Evolutionary conservation across 441 rosid genomes (phyloP), one percentile per base, ranked within the genome.

Genomic region (Adansonia gregorii): DNA sequence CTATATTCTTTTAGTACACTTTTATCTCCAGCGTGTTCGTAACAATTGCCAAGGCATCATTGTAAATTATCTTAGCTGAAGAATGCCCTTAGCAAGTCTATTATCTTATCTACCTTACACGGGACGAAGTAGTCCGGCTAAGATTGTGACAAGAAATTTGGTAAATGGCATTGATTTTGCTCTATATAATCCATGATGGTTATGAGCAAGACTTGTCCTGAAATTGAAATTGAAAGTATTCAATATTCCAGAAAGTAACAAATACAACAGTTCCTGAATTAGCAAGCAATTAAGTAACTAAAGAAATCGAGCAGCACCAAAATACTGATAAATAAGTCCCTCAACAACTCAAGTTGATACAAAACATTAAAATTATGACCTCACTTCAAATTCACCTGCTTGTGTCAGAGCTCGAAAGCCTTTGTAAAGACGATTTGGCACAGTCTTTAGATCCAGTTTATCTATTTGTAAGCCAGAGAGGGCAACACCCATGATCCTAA

Each of bases 351-450:
- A 72, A 35, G 14, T 9, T 72, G 22, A 39, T 52, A 35, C 66
- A 56, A 41, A 41, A 15, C 45, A 39, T 73, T 12, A 3, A 51
- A 56, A 78, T 49, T 86, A 94, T 59, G 94, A 86, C 82, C 97
- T 87, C 66, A 95, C 92, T 78, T 92, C 97, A 14, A 85, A 94
- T 46, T 82, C 86, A 15, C 97, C 99, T 22, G 93, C 92, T 58
- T 86, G 87, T 24, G 99, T 95, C 73, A 86, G 89, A 76, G 97
- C 97, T 80, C 97, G 94, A 77, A 92, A 94, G 75, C 98, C 98
- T 88, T 91, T 95, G 82, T 91, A 92, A 15, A 93, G 87, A 65
- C 95, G 97, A 78, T 76, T 86, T 52, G 98, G 93, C 24, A 85
- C 68, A 56, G 87, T 86, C 86, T 87, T 82, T 7, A 92, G 80